These are phyloP conservation scores for Citrus sinensis DNA, from an alignment of 345 rosid genomes.

Conservation along the genomic window DVS_A1.0 CM039169.1:19339001-19339500, in stretches of 20 bases:
- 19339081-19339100: too few species aligned
- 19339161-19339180: not conserved
- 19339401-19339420: not conserved
- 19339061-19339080: too few species aligned
- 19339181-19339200: not conserved
- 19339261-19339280: too few species aligned
- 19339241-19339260: too few species aligned
- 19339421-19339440: not conserved
- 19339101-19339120: not conserved
- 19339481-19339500: not conserved
- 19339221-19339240: too few species aligned
- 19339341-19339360: not conserved
- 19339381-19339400: not conserved
- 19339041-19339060: too few species aligned
- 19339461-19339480: not conserved
- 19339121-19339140: not conserved
- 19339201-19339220: not conserved
- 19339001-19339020: too few species aligned
- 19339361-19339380: not conserved
- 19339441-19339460: not conserved
- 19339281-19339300: too few species aligned
- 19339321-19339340: not conserved
- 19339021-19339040: too few species aligned
- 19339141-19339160: not conserved
- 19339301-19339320: too few species aligned